Percentiles rank a stretch among this genome's conserved stretches.
phyloP scores from a whole-genome alignment of 208 protist genomes.

The Leishmania martiniquensis region DNA sequence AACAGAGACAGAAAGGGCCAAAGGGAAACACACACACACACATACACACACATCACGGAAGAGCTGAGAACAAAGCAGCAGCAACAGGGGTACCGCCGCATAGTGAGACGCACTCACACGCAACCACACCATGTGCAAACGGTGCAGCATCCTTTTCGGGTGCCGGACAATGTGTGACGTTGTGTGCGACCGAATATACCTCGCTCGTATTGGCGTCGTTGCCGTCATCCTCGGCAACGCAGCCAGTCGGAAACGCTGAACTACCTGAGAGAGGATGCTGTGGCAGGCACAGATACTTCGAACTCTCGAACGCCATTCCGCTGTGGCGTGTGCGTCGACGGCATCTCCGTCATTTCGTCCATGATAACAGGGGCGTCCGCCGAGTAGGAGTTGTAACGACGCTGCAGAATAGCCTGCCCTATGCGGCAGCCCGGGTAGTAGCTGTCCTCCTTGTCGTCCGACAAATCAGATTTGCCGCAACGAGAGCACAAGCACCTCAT shows the following conservation, averaged over 20 bases:
- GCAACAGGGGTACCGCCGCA: neutral
- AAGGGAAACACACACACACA: neutral
- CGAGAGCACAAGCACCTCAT: constrained; percentile 30
- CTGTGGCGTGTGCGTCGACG: neutral
- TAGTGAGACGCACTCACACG: neutral
- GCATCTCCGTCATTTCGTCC: constrained; percentile 10
- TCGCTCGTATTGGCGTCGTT: neutral
- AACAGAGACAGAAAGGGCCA: neutral
- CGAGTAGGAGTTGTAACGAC: constrained; percentile 8
- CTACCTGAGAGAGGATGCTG: neutral
- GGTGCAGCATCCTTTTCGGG: neutral
- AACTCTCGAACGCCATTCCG: constrained; percentile 16
- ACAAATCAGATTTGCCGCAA: constrained; percentile 21
- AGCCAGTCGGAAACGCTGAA: too few relatives aligned
- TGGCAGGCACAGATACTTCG: constrained; percentile 12
- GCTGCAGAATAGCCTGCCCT: constrained; percentile 21
- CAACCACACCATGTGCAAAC: neutral
- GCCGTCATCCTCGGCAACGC: too few relatives aligned
- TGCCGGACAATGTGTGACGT: neutral
- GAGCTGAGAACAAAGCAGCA: neutral
- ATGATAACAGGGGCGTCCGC: constrained; percentile 24
- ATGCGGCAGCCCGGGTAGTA: constrained; percentile 22
- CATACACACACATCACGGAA: too few relatives aligned
- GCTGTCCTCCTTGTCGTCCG: constrained; percentile 20
- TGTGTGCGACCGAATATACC: neutral